Evolutionary conservation across 208 protist species (phyloP).

Genomic region (Leishmania tropica): DNA sequence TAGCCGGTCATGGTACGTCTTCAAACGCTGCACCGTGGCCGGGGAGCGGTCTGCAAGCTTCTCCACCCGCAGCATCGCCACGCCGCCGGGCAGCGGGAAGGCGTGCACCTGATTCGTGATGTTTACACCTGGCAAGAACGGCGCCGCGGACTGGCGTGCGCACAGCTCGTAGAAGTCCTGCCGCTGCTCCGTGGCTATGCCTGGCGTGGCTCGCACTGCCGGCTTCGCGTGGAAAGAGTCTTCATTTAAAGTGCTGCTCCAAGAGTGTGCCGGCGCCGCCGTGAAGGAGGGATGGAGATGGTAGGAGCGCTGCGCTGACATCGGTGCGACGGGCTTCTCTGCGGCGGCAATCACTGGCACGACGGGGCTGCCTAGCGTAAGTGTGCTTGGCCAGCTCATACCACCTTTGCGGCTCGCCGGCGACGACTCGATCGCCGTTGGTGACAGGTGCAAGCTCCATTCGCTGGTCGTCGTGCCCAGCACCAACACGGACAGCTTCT

Average conservation of each 20-base stretch:
- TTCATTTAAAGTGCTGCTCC: not conserved
- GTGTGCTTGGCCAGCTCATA: not conserved
- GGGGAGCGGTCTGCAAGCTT: slow-evolving; percentile 10
- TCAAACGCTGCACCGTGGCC: not conserved
- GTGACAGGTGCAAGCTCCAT: too few species aligned
- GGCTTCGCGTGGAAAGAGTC: not conserved
- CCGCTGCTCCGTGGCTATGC: slow-evolving; percentile 16
- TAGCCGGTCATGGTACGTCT: slow-evolving; percentile 10
- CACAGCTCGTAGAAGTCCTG: slow-evolving; percentile 45
- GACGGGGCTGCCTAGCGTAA: not conserved
- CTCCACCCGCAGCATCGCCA: slow-evolving; percentile 13
- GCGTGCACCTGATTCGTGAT: slow-evolving; percentile 14
- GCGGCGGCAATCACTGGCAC: not conserved
- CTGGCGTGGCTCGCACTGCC: not conserved
- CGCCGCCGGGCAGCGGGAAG: slow-evolving; percentile 22
- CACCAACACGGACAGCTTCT: not conserved
- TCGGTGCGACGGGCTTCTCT: not conserved
- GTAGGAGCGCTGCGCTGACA: not conserved
- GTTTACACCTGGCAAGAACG: slow-evolving; percentile 30
- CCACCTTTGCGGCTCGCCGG: not conserved
- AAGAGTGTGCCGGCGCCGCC: not conserved
- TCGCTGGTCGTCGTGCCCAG: not conserved
- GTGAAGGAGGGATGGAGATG: not conserved
- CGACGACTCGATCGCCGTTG: too few species aligned
- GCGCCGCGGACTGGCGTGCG: slow-evolving; percentile 17